Evolutionary conservation across 2,329 filamentous ascomycete species (phyloP), one percentile per base, ranked within the genome.

Genomic region (Shiraia bambusicola): DNA sequence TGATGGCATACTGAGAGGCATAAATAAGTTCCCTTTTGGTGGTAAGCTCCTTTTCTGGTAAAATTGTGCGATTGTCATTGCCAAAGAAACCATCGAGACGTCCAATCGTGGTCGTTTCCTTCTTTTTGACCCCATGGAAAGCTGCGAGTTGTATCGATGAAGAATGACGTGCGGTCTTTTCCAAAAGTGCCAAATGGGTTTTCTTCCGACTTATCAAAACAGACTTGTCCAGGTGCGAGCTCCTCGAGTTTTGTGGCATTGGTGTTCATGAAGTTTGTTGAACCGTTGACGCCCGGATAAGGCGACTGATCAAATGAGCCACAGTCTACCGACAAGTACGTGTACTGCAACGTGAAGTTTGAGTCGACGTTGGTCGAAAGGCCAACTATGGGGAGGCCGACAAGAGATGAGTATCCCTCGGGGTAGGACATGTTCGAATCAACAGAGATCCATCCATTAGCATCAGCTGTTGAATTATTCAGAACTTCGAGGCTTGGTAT

Each of bases 381-480:
- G 1, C 61, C 60, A 14, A 54, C 46, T 9, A 67, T 32, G 1
- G 65, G 63, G 2, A 69, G 11, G 0, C 65, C 65, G 6, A 63
- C 58, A 0, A 69, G 35, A 5, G 65, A 57, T 1, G 56, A 49
- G 28, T 63, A 69, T 1, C 28, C 31, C 16, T 66, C 62, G 11
- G 59, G 49, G 7, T 35, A 2, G 3, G 37, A 36, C 2, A 48
- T 40, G 6, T 39, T 22, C 3, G 14, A 7, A 12, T 56, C 45
- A 0, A 63, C 43, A n/a, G 15, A 19, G 3, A 54, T 34, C 63
- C 64, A 69, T 0, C 54, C 58, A n/a, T 50, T 33, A 0, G 40
- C n/a, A 26, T 59, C 45, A 11, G 39, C 8, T 11, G 10, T 33
- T 0, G 49, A 42, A 0, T 11, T 13, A n/a, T 49, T 49, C 5